Evolutionary conservation across 192 early-diverging fungal species (phyloP).

Genomic region (Polychytrium aggregatum): DNA sequence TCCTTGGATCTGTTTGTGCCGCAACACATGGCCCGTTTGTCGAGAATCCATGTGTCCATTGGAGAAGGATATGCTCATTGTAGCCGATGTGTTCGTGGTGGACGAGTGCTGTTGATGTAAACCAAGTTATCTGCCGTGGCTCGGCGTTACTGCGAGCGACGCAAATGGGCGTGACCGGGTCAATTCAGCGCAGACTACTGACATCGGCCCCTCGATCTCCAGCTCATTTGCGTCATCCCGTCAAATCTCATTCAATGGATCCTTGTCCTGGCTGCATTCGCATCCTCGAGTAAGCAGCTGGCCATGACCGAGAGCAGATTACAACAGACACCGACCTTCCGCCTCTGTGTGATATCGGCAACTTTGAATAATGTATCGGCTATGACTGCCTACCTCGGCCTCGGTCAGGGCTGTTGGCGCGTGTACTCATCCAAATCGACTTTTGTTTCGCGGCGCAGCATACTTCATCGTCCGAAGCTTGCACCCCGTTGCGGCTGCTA

Average conservation of each 20-base stretch:
- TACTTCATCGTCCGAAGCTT: conserved; percentile 23
- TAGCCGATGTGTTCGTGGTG: too few relatives aligned
- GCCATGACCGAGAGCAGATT: too few relatives aligned
- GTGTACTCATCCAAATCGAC: background rate
- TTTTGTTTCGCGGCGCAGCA: conserved; percentile 1
- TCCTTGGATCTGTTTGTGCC: background rate
- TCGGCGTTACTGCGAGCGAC: too few relatives aligned
- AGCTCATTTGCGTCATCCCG: conserved; percentile 75
- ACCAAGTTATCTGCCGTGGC: background rate
- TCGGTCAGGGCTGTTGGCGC: background rate
- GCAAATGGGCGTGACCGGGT: too few relatives aligned
- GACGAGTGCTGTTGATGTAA: background rate
- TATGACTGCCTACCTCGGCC: background rate
- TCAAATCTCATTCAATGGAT: conserved; percentile 72
- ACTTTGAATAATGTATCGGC: background rate
- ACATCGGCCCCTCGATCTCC: background rate
- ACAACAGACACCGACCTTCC: background rate
- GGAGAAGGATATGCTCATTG: too few relatives aligned
- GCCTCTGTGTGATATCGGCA: background rate
- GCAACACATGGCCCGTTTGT: background rate
- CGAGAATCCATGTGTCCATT: background rate
- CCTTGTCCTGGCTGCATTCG: conserved; percentile 65
- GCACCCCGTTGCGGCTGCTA: conserved; percentile 11
- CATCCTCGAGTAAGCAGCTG: conserved; percentile 53
- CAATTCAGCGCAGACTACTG: background rate